Conservation (phyloP, 345 rosid genomes). For the Melaleuca quinquenervia region DNA sequence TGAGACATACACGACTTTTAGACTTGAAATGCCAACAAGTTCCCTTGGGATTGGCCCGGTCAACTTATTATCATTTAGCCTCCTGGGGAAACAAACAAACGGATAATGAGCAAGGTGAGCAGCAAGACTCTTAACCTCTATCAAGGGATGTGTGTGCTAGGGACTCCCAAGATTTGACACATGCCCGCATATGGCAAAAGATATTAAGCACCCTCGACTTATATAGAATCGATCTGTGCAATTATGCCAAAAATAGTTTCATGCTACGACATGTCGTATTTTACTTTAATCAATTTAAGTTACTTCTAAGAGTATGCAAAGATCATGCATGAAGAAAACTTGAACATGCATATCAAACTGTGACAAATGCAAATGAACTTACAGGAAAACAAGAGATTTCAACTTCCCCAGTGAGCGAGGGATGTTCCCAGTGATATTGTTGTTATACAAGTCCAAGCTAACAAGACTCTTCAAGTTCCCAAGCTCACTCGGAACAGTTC, state of each 20-base stretch:
- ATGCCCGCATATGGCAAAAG: neutral
- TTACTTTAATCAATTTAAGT: neutral
- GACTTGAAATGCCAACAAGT: slow-evolving; percentile 42
- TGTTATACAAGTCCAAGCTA: slow-evolving; percentile 93
- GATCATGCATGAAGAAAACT: neutral
- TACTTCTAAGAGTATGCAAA: neutral
- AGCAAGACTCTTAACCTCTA: neutral
- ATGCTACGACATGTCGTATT: neutral
- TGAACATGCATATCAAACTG: neutral
- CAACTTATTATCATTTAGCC: slow-evolving; percentile 52
- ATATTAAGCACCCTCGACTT: neutral
- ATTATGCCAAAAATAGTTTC: neutral
- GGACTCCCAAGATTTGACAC: neutral
- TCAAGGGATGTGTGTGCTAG: neutral
- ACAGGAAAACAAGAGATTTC: slow-evolving; percentile 89
- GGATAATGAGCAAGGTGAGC: neutral
- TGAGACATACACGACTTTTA: slow-evolving; percentile 61
- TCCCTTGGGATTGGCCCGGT: slow-evolving; percentile 62
- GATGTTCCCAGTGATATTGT: slow-evolving; percentile 73
- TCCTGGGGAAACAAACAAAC: slow-evolving; percentile 21
- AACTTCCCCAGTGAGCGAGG: slow-evolving; percentile 72
- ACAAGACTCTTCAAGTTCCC: slow-evolving; percentile 82
- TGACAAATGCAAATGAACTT: slow-evolving; percentile 16
- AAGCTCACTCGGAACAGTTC: slow-evolving; percentile 70
- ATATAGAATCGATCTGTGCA: neutral